Conservation (phyloP, 1,284 basidiomycete genomes). For the Inonotus hispidus region DNA sequence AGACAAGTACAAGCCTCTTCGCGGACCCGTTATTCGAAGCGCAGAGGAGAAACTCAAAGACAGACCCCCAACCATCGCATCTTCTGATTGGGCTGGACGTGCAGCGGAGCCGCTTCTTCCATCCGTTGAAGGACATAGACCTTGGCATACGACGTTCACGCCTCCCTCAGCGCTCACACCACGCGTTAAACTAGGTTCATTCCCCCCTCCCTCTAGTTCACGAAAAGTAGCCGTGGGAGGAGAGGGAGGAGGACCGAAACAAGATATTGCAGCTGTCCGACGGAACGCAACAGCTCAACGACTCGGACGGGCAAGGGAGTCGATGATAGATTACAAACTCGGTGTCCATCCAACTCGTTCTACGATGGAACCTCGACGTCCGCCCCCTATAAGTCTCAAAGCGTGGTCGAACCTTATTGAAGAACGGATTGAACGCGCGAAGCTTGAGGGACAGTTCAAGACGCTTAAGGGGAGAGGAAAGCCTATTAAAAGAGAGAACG, state of each 20-base stretch:
- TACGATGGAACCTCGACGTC: slow-evolving; percentile 24
- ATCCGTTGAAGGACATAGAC: slow-evolving; percentile 49
- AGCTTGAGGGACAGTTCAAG: slow-evolving; percentile 65
- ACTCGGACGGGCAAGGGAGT: slow-evolving; percentile 63
- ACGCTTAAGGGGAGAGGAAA: slow-evolving; percentile 72
- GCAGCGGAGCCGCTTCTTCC: slow-evolving; percentile 46
- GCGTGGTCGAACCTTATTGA: slow-evolving; percentile 77
- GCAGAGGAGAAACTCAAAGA: slow-evolving; percentile 73
- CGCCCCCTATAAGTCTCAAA: slow-evolving; percentile 58
- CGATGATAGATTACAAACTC: slow-evolving; percentile 69
- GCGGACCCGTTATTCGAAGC: slow-evolving; percentile 53
- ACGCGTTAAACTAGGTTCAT: slow-evolving; percentile 46
- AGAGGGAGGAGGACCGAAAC: slow-evolving; percentile 46
- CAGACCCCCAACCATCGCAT: slow-evolving; percentile 32
- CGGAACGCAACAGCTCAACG: slow-evolving; percentile 49
- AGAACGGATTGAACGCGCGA: slow-evolving; percentile 75
- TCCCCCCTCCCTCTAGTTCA: slow-evolving; percentile 28
- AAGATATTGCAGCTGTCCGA: slow-evolving; percentile 48
- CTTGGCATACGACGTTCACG: slow-evolving; percentile 67
- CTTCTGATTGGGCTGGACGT: slow-evolving; percentile 24
- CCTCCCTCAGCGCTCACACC: slow-evolving; percentile 42
- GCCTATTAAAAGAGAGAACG: slow-evolving; percentile 51
- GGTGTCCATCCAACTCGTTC: slow-evolving; percentile 31
- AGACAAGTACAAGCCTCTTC: slow-evolving; percentile 79
- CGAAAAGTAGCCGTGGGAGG: slow-evolving; percentile 27